These are phyloP conservation scores for Hypoxylon fragiforme DNA, from an alignment of 495 filamentous ascomycete species.

Conservation along the genomic window DNA sequence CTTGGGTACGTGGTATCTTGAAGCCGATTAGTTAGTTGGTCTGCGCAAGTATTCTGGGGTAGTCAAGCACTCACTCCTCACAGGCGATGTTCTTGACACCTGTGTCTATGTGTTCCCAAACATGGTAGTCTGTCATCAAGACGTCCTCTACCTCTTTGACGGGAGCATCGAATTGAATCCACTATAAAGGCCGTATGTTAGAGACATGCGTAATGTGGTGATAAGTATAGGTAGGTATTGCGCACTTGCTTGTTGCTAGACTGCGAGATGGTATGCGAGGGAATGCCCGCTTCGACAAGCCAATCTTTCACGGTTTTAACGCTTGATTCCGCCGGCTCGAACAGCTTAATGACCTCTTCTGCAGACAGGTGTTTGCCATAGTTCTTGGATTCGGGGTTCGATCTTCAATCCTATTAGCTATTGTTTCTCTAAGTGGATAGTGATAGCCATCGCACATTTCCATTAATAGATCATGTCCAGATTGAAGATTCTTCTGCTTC, in stretches of 20 bases:
- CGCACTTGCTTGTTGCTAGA: slow-evolving; percentile 34
- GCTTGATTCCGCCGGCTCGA: slow-evolving; percentile 47
- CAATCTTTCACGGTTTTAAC: slow-evolving; percentile 53
- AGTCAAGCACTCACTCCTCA: slow-evolving; percentile 31
- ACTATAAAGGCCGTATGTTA: slow-evolving; percentile 43
- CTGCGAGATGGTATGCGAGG: slow-evolving; percentile 48
- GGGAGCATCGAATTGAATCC: slow-evolving; percentile 59
- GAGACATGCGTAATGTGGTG: slow-evolving; percentile 15
- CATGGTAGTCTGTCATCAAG: slow-evolving; percentile 58
- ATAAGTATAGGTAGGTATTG: background rate
- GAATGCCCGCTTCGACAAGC: slow-evolving; percentile 55
- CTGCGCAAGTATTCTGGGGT: background rate
- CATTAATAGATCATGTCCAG: slow-evolving; percentile 38
- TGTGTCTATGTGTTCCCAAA: slow-evolving; percentile 53
- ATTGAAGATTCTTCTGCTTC: slow-evolving; percentile 33
- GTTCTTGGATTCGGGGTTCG: slow-evolving; percentile 61
- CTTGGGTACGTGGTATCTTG: slow-evolving; percentile 56
- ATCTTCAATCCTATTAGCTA: slow-evolving; percentile 87
- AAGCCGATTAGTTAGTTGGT: slow-evolving; percentile 22
- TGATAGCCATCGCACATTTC: slow-evolving; percentile 33
- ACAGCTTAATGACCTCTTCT: slow-evolving; percentile 54
- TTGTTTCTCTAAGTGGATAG: slow-evolving; percentile 39
- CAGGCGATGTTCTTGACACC: slow-evolving; percentile 35
- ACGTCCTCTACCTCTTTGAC: slow-evolving; percentile 57
- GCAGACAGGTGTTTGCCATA: slow-evolving; percentile 58